These are phyloP conservation scores for Camellia oleifera DNA, from an alignment of 179 eudicot genomes.

Conservation along the genomic window DNA sequence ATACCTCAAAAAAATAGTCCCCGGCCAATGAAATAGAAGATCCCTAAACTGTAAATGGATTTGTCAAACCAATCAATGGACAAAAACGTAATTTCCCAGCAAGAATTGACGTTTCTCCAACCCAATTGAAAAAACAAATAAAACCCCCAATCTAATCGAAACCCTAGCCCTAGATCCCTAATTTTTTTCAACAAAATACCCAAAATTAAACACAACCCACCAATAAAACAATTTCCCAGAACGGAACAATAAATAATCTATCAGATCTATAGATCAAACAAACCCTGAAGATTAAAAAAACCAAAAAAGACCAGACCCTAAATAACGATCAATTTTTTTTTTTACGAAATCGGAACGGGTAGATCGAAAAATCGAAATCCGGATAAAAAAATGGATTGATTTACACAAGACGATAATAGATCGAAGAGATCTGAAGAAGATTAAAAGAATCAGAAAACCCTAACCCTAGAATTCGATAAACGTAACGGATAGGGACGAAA, in stretches of 20 bases:
- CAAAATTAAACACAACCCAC: neutral
- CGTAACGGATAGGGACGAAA: neutral
- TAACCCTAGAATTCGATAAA: neutral
- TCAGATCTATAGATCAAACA: neutral
- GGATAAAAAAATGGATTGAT: neutral
- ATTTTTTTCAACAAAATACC: too few relatives aligned
- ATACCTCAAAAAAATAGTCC: conserved; percentile 9
- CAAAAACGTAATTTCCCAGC: neutral
- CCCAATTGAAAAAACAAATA: neutral
- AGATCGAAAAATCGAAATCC: neutral
- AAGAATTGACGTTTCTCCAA: neutral
- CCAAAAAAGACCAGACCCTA: neutral
- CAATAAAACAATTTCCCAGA: neutral
- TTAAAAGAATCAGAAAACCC: neutral
- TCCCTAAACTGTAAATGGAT: neutral
- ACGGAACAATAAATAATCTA: too few relatives aligned
- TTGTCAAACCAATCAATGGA: neutral
- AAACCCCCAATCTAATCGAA: neutral
- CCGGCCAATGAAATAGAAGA: neutral
- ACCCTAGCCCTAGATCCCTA: neutral
- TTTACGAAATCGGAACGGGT: neutral
- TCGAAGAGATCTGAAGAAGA: neutral
- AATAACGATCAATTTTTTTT: neutral
- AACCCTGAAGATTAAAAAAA: neutral
- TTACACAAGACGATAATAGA: neutral